phyloP scores from a whole-genome alignment of 139 green algal genomes.

The Zygnema circumcarinatum region DNA sequence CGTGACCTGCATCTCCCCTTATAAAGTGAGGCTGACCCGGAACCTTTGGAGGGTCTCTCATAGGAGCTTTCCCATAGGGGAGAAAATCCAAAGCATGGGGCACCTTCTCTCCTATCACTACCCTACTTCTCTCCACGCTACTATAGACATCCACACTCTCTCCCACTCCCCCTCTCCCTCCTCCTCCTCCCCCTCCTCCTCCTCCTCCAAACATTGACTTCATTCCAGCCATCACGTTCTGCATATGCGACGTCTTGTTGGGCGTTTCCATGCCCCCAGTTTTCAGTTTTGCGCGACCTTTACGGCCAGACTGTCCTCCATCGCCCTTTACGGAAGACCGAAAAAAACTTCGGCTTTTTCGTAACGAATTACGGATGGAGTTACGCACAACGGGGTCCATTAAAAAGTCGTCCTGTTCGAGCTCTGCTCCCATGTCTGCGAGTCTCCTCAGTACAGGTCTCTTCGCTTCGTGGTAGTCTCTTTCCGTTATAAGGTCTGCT shows the following conservation, averaged over 20 bases:
- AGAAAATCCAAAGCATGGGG: neutral
- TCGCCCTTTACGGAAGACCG: neutral
- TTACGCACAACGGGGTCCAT: neutral
- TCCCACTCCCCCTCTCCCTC: neutral
- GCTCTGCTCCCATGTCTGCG: neutral
- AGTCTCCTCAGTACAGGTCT: neutral
- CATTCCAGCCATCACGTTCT: neutral
- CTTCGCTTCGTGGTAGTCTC: neutral
- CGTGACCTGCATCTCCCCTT: neutral
- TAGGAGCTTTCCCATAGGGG: neutral
- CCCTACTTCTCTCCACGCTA: neutral
- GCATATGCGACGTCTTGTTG: neutral
- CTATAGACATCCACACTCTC: no score
- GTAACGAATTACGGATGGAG: neutral
- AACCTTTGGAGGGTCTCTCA: neutral
- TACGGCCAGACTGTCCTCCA: neutral
- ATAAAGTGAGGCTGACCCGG: neutral
- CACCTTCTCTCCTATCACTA: neutral
- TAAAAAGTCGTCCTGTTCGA: neutral
- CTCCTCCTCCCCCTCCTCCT: neutral
- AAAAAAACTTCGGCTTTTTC: neutral
- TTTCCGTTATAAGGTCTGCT: neutral
- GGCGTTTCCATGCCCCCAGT: neutral
- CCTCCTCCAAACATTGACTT: neutral
- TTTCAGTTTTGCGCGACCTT: neutral